Evolutionary conservation across 768 basidiomycete species (phyloP).

Genomic region (Mycena epipterygia): DNA sequence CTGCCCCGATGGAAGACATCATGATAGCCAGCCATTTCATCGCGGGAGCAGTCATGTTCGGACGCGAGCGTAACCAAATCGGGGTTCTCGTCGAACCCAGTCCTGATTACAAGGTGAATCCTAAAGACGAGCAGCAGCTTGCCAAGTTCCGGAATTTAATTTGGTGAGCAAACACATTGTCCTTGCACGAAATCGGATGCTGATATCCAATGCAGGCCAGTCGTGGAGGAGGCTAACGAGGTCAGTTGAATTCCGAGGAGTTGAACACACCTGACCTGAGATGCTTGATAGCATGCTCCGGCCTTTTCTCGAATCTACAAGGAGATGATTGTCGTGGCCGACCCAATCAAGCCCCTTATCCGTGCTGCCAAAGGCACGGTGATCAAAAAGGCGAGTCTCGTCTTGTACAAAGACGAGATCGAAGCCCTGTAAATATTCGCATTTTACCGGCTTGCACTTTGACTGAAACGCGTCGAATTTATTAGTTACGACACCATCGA

Average conservation of each 20-base stretch:
- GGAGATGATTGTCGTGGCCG: slow-evolving; percentile 64
- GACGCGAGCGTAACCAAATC: slow-evolving; percentile 12
- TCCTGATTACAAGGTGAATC: background rate
- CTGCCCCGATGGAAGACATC: slow-evolving; percentile 43
- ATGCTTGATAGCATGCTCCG: slow-evolving; percentile 47
- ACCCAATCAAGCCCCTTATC: slow-evolving; percentile 51
- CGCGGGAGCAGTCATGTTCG: too few relatives aligned
- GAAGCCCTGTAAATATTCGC: slow-evolving; percentile 46
- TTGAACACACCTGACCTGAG: too few relatives aligned
- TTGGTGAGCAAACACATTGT: too few relatives aligned
- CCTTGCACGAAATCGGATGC: slow-evolving; percentile 45
- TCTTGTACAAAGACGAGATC: background rate
- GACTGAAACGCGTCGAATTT: background rate
- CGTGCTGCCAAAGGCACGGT: slow-evolving; percentile 57
- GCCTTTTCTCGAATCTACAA: slow-evolving; percentile 59
- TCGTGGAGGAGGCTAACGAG: slow-evolving; percentile 57
- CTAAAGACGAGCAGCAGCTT: slow-evolving; percentile 5
- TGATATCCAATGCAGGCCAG: slow-evolving; percentile 45
- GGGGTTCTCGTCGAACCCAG: background rate
- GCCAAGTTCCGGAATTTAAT: slow-evolving; percentile 51
- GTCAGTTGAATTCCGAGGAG: background rate
- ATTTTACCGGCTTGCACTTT: too few relatives aligned
- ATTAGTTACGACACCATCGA: slow-evolving; percentile 43
- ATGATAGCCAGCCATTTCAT: slow-evolving; percentile 35
- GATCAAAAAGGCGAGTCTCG: slow-evolving; percentile 46